Conservation (phyloP, 192 early-diverging fungal genomes). For the Coemansia sp. region DNA sequence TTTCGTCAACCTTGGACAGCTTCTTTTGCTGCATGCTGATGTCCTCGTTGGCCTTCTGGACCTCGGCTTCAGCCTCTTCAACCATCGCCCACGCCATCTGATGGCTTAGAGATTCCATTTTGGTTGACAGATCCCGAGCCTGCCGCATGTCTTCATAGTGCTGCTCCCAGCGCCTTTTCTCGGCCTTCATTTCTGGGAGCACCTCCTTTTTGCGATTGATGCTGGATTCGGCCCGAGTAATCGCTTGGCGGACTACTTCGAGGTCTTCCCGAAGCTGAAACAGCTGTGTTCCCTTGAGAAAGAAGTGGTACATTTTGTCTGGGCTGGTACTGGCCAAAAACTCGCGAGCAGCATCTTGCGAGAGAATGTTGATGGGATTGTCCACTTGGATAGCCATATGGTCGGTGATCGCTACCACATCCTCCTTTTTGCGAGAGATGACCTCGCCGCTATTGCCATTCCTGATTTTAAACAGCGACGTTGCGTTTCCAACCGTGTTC, state of each 20-base stretch:
- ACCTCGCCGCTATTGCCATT: conserved; percentile 57
- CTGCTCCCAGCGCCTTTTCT: conserved; percentile 63
- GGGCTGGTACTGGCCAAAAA: conserved; percentile 80
- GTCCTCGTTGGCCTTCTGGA: conserved; percentile 25
- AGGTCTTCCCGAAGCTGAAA: conserved; percentile 75
- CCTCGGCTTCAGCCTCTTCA: conserved; percentile 56
- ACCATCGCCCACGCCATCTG: conserved; percentile 74
- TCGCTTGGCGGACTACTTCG: conserved; percentile 55
- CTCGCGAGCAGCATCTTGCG: conserved; percentile 88
- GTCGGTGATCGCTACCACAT: conserved; percentile 78
- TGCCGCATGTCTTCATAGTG: conserved; percentile 67
- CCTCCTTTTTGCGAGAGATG: conserved; percentile 78
- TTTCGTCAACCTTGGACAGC: conserved; percentile 49
- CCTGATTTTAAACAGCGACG: conserved; percentile 77
- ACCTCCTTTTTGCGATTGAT: conserved; percentile 59
- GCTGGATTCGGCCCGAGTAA: conserved; percentile 52
- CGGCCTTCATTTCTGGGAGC: conserved; percentile 69
- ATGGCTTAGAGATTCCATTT: conserved; percentile 60
- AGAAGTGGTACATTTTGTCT: conserved; percentile 90
- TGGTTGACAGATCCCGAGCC: conserved; percentile 57
- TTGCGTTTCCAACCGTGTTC: conserved; percentile 27
- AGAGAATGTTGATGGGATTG: conserved; percentile 91
- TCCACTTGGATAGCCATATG: conserved; percentile 88
- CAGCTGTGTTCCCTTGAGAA: conserved; percentile 83
- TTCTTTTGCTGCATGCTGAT: conserved; percentile 27